phyloP scores from a whole-genome alignment of 768 basidiomycete genomes.

The Krasilnikovozyma curviuscula region DNA sequence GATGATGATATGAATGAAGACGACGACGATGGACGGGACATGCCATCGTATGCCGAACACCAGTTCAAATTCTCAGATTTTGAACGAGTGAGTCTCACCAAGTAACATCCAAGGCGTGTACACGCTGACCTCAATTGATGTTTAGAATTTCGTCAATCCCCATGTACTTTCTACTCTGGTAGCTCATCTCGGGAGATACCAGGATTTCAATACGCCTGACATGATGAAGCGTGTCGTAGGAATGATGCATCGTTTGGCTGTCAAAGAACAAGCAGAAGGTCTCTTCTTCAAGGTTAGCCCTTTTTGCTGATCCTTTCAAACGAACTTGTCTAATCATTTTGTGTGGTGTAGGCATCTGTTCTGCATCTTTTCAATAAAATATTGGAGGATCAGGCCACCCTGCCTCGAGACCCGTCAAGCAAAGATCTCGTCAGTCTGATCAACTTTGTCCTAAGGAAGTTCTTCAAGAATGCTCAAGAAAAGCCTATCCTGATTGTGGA shows the following conservation, averaged over 20 bases:
- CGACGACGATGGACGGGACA: constrained; percentile 34
- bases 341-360: constrained; percentile 51
- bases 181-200: constrained; percentile 61
- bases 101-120: background rate
- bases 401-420: constrained; percentile 52
- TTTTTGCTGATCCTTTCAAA: background rate
- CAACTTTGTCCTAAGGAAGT: constrained; percentile 69
- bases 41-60: constrained; percentile 51
- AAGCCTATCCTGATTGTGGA: constrained; percentile 77
- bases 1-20: constrained; percentile 40
- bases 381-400: constrained; percentile 53
- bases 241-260: constrained; percentile 74
- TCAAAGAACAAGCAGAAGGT: constrained; percentile 79
- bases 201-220: constrained; percentile 57
- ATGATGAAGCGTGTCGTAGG: constrained; percentile 77
- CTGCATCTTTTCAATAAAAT: constrained; percentile 73
- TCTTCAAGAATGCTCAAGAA: constrained; percentile 77
- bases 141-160: constrained; percentile 71
- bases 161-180: constrained; percentile 70
- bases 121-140: background rate
- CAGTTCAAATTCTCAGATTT: constrained; percentile 82
- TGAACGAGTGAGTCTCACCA: constrained; percentile 45
- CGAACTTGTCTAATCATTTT: constrained; percentile 3
- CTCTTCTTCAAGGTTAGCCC: constrained; percentile 74
- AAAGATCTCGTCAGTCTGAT: constrained; percentile 70